These are phyloP conservation scores for Saksenaea oblongispora DNA, from an alignment of 371 early-diverging fungal species.

Conservation along the genomic window DNA sequence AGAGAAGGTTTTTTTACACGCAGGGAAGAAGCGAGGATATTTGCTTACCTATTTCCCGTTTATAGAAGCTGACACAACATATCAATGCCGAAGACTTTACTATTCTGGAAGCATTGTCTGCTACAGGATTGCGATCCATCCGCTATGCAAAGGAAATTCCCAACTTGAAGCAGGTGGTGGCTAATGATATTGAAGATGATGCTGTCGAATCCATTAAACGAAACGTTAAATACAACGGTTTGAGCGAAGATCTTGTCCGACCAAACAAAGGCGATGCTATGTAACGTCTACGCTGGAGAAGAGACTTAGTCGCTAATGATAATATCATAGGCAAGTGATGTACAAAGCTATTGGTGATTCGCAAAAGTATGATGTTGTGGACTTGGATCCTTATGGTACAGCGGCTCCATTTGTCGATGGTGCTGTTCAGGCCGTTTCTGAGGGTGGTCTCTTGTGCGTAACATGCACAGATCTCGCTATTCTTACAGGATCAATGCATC, in stretches of 20 bases:
- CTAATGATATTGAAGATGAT: constrained; percentile 94
- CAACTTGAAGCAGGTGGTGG: constrained; percentile 77
- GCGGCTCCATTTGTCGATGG: constrained; percentile 97
- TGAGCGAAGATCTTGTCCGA: constrained; percentile 69
- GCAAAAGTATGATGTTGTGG: constrained; percentile 81
- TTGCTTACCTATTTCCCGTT: neutral
- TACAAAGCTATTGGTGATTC: constrained; percentile 68
- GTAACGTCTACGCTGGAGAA: constrained; percentile 26
- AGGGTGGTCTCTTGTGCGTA: constrained; percentile 96
- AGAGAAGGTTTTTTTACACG: constrained; percentile 22
- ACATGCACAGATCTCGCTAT: constrained; percentile 99
- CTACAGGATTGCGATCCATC: constrained; percentile 98
- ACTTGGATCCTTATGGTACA: constrained; percentile 99
- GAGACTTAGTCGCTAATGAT: neutral
- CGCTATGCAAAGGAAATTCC: constrained; percentile 98
- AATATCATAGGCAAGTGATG: constrained; percentile 66
- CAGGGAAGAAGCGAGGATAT: no score
- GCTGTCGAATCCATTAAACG: constrained; percentile 91
- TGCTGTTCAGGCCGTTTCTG: constrained; percentile 91
- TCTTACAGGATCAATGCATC: constrained; percentile 89
- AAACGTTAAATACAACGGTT: constrained; percentile 88
- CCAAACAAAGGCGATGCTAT: constrained; percentile 88
- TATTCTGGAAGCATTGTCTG: constrained; percentile 97
- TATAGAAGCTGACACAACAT: constrained; percentile 5
- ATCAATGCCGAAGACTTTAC: constrained; percentile 56